Evolutionary conservation across 352 stramenopile genomes (phyloP), one percentile per base, ranked within the genome.

Genomic region (Peronospora farinosa): DNA sequence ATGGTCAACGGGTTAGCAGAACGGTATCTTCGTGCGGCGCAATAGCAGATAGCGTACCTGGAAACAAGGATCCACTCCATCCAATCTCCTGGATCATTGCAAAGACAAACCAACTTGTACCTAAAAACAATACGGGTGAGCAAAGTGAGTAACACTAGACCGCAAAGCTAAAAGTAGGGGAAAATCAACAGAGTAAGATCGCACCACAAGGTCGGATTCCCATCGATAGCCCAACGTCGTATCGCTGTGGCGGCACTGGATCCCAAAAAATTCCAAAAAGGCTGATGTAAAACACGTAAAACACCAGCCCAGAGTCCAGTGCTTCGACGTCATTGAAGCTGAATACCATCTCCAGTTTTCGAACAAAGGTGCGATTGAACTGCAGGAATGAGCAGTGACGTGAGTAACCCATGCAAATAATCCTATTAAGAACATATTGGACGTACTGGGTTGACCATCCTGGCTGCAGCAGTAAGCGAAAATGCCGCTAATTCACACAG

Each of bases 301-400:
- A 92, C 13, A 93, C 83, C 35, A 93, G 57, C 0, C 83, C 83
- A 10, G 80, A 90, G 61, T 93, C 83, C 5, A 90, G 71, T 15
- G 80, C 83, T 12, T 93, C 83, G 21, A 88, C 76, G 63, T 93
- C 78, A 44, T 91, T 90, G 57, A 90, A 93, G 45, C 76, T 92
- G 56, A 93, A 93, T 12, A 92, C 78, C 67, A 88, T 85, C 53
- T 93, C 83, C 23, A 90, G 63, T 31, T 88, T 83, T 45, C 85
- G 78, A 47, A 93, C 83, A 48, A 93, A 93, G 6, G 50, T 67
- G 21, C 83, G 79, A 50, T 93, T 93, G 43, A 93, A 93, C 83
- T 93, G 58, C 0, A n/a, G 28, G 7, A 49, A 11, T 40, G 15
- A 51, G 1, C 54, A 16, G 7, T 44, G 59, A 41, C 38, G 25